phyloP scores from a whole-genome alignment of 352 stramenopile species.

The Globisporangium cylindrosporum region DNA sequence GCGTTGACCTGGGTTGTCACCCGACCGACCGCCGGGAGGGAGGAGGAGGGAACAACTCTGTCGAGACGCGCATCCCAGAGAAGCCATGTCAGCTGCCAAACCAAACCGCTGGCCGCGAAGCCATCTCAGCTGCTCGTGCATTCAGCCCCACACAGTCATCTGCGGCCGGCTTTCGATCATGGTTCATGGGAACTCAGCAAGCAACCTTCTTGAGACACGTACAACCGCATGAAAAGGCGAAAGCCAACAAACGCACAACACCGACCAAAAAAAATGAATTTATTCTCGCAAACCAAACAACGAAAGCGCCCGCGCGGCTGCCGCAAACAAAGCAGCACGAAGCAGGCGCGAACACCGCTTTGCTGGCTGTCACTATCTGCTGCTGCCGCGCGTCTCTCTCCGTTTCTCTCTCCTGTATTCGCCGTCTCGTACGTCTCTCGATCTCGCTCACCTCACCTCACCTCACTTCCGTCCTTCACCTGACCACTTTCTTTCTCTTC shows the following conservation, averaged over 20 bases:
- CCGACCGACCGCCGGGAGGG: background rate
- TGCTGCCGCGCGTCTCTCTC: background rate
- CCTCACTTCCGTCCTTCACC: background rate
- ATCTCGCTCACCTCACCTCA: constrained; percentile 14
- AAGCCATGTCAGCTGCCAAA: constrained; percentile 9
- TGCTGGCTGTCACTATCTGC: background rate
- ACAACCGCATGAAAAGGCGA: background rate
- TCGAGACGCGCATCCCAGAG: background rate
- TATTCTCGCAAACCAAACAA: constrained; percentile 22
- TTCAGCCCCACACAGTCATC: background rate
- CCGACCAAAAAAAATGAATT: constrained; percentile 23
- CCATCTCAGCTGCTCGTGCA: background rate
- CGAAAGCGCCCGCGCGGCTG: background rate
- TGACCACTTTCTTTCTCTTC: constrained; percentile 12
- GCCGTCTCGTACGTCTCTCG: constrained; percentile 10
- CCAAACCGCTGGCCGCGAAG: constrained; percentile 2
- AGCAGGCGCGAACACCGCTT: background rate
- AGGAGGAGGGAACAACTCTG: constrained; percentile 2
- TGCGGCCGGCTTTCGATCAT: background rate
- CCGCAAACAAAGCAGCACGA: background rate
- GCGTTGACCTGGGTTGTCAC: background rate
- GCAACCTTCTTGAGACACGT: background rate
- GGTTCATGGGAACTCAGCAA: background rate
- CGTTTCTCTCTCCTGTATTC: constrained; percentile 7
- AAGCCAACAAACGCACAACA: background rate